Percentiles rank a stretch among this genome's conserved stretches.
Conservation (phyloP, 2,329 filamentous ascomycete species). For the Paracamarosporium sp. region DNA sequence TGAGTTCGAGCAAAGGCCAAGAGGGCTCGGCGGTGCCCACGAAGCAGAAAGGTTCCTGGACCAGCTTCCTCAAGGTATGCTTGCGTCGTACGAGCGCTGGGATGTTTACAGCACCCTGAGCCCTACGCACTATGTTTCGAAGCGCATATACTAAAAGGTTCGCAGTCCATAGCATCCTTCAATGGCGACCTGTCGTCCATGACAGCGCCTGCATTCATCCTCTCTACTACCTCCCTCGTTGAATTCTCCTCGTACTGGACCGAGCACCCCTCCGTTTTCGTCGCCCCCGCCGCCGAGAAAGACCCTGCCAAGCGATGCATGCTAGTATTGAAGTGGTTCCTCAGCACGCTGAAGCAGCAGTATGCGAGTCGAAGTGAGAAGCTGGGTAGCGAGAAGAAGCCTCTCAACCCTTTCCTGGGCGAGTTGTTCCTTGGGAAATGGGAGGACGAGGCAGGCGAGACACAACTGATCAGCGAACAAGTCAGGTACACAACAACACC, state of each 20-base stretch:
- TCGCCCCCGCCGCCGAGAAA: conserved; percentile 79
- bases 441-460: conserved; percentile 82
- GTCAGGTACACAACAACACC: conserved; percentile 65
- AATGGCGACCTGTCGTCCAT: conserved; percentile 64
- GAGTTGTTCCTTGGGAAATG: conserved; percentile 94
- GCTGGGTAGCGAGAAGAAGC: conserved; percentile 94
- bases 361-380: conserved; percentile 78
- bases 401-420: conserved; percentile 92
- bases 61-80: conserved; percentile 57
- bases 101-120: neutral
- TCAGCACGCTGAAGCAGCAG: conserved; percentile 91
- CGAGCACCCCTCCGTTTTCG: conserved; percentile 70
- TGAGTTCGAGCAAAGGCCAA: conserved; percentile 36
- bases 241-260: conserved; percentile 66
- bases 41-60: conserved; percentile 56
- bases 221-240: conserved; percentile 61
- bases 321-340: conserved; percentile 94
- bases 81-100: neutral
- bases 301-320: conserved; percentile 83
- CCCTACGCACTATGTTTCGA: neutral
- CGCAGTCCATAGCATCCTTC: conserved; percentile 60
- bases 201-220: conserved; percentile 63
- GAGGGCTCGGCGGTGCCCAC: conserved; percentile 56
- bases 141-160: conserved; percentile 13
- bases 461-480: conserved; percentile 90